Base-by-base conservation (phyloP, 257 asterid species). In the Plantago elongata region DNA sequence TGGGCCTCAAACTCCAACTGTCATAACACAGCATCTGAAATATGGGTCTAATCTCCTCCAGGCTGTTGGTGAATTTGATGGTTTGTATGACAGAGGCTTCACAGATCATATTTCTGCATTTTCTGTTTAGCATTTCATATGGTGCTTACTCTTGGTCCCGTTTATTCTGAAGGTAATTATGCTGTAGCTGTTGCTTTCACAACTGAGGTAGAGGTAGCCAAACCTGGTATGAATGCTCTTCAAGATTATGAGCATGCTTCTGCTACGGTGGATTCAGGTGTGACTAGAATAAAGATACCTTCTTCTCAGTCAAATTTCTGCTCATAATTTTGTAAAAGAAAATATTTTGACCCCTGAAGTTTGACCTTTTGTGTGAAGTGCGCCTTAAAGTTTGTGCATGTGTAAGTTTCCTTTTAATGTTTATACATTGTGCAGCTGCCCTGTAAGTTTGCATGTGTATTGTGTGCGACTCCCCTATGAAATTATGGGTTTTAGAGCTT, bases 31-130 rank as follows among this genome's bases (percentile, higher is more conserved):
- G 69, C 56, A 77, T 69, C 81, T 91, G 69, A 88, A 82, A 74
- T 88, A 77, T 54, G 98, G 98, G 45, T 66, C 85, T 1, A 91
- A 91, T 78, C 84, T 91, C 69, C 88, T 91, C 65, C 98, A 91
- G 75, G 94, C 89, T 57, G 76, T 91, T 54, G 98, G 98, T 62
- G 87, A 88, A 43, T 91, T 91, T 74, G 73, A 71, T 66, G 98
- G 98, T 91, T 79, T 60, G 63, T 17, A 51, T 73, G 44, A 60
- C 52, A 46, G 49, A 34, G 54, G 29, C 18, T 67, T 69, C 37
- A 34, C 40, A n/a, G 40, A 62, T 54, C 54, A 66, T 2, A 40
- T 27, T 55, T 59, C 54, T 62, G 55, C 44, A 46, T n/a, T 43
- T 45, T 57, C 49, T 65, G 42, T 38, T 18, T 65, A 60, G 50